These are phyloP conservation scores for Monosporascus sp. DNA, from an alignment of 2,329 filamentous ascomycete genomes.

Conservation along the genomic window DNA sequence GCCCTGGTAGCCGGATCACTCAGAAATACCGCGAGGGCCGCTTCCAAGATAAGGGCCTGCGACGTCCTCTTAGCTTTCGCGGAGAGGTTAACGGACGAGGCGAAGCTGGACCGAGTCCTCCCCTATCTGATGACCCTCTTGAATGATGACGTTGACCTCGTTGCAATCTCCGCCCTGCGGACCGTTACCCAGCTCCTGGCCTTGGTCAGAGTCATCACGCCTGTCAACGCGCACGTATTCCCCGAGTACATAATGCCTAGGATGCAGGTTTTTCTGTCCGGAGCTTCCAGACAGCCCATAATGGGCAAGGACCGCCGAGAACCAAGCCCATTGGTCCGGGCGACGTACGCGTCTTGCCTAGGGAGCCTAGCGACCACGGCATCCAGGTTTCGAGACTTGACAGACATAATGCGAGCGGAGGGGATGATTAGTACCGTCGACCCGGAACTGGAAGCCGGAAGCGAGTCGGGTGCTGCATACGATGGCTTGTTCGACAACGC, in stretches of 20 bases:
- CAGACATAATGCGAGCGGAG: conserved; percentile 79
- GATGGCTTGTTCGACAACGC: conserved; percentile 84
- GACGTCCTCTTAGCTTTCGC: conserved; percentile 89
- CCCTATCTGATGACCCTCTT: conserved; percentile 83
- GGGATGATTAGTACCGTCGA: conserved; percentile 73
- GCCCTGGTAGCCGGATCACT: conserved; percentile 84
- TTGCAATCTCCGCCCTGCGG: conserved; percentile 78
- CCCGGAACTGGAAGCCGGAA: conserved; percentile 70
- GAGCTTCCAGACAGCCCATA: conserved; percentile 29
- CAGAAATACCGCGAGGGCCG: conserved; percentile 80
- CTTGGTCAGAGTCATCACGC: conserved; percentile 81
- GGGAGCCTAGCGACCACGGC: conserved; percentile 84
- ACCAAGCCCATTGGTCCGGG: conserved; percentile 68
- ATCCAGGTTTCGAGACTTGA: conserved; percentile 80
- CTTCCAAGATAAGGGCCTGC: conserved; percentile 82
- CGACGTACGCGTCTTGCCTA: conserved; percentile 88
- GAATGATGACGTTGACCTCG: conserved; percentile 75
- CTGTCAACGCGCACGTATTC: conserved; percentile 64
- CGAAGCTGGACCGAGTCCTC: conserved; percentile 86
- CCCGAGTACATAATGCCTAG: conserved; percentile 63
- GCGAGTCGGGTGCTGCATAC: conserved; percentile 62
- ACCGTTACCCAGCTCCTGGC: conserved; percentile 84
- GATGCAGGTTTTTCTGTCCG: conserved; percentile 49
- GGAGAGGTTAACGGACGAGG: conserved; percentile 87
- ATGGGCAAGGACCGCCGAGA: conserved; percentile 35